Base-by-base conservation (phyloP, 208 protist species). In the Crithidia brevicula region DNA sequence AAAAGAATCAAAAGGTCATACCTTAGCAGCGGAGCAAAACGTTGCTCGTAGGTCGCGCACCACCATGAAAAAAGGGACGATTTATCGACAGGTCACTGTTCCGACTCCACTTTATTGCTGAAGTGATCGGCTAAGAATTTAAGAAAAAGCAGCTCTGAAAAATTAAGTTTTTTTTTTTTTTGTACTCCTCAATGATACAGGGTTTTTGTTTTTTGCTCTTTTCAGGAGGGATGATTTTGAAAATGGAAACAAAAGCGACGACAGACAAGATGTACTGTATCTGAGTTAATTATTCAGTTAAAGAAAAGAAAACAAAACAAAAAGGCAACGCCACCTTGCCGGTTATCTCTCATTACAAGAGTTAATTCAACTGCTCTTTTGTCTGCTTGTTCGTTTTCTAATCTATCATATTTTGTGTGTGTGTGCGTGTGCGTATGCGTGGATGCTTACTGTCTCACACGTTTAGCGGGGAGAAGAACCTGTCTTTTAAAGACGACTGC, bases 221-320 rank as follows among this genome's bases (percentile, higher is more conserved):
- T n/a, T n/a, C n/a, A n/a, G n/a, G n/a, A n/a, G n/a, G n/a, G n/a
- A n/a, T n/a, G n/a, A n/a, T n/a, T n/a, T 45, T n/a, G 16, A 42
- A 65, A 57, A 53, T 52, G 49, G 4, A 16, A 54, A 51, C 22
- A 53, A 66, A 47, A 27, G 1, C 20, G 46, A 64, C 46, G 13
- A n/a, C 23, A 64, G 53, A 56, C 20, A 65, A 54, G 45, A 65
- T 65, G 59, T 53, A 54, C 59, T 54, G 22, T 20, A 54, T 65
- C 30, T 65, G 45, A 62, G 52, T 50, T 46, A 67, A 3, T 58
- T 58, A 58, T 58, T 58, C 36, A 50, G n/a, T 33, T 67, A 66
- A 34, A 65, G 20, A 51, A 65, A 65, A 51, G 50, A 20, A 61
- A 51, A n/a, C 1, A 7, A 6, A 40, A 51, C 8, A 3, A 4